Evolutionary conservation across 306 rosid genomes (phyloP), one percentile per base, ranked within the genome.

Genomic region (Prunus armeniaca): DNA sequence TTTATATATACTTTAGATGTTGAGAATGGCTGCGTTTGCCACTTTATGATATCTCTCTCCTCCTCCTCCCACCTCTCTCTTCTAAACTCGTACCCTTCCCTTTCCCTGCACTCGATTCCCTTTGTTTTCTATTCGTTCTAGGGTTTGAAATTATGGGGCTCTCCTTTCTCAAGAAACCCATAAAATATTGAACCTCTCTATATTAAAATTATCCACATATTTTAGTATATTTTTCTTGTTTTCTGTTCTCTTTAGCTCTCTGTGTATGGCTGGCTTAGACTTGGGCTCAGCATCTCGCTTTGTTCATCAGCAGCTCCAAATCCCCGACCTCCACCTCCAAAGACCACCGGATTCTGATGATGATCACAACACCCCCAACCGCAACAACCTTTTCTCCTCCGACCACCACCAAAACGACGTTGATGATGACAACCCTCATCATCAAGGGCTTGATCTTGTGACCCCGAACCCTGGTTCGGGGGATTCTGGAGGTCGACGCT

Each of bases 241-340:
- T 78, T 57, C 75, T 83, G 84, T 81, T 80, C 58, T 55, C 83
- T 70, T 83, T 83, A 84, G 79, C 80, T 83, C 68, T 67, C 65
- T 51, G 79, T 88, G 67, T 87, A 94, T 94, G 98, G 96, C 96
- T 87, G 96, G 97, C 86, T 84, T 94, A 88, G 96, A 92, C 89
- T 86, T 94, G 85, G 91, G 97, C 75, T 92, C 96, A 84, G 91
- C 97, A 78, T 92, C 98, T 76, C 95, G 87, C 88, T 92, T 94
- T 81, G 87, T 87, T 70, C 89, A 89, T 61, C 95, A 91, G 69
- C 87, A 86, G 27, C 84, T 79, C 72, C 96, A 89, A 65, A 86
- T 85, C 72, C 90, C 93, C 7, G 86, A 91, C 74, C 95, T 90
- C 50, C 96, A 88, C 74, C 90, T 87, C 30, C 91, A 82, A 41